These are phyloP conservation scores for Leccinum subrobustum DNA, from an alignment of 1,284 basidiomycete genomes.

Conservation along the genomic window DNA sequence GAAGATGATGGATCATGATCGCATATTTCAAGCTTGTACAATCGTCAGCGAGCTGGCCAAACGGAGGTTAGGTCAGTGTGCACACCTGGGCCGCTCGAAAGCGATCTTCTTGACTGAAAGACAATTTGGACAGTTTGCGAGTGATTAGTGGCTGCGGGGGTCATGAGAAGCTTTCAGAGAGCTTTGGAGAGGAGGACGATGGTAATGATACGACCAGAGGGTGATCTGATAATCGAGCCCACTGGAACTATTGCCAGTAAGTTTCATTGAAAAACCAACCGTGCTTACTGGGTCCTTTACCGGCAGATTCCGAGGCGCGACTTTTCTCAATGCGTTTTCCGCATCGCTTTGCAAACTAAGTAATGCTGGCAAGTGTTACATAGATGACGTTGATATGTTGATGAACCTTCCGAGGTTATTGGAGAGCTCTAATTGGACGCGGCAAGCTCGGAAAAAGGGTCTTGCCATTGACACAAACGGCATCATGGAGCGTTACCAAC, in stretches of 20 bases:
- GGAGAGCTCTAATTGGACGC: background rate
- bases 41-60: constrained; percentile 12
- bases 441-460: background rate
- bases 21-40: constrained; percentile 30
- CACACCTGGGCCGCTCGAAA: constrained; percentile 35
- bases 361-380: no score
- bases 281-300: no score
- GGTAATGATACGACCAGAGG: no score
- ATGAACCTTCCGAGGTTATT: background rate
- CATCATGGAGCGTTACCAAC: background rate
- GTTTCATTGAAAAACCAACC: no score
- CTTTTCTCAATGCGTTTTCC: no score
- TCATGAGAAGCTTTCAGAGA: constrained; percentile 20
- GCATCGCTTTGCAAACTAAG: no score
- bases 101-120: constrained; percentile 28
- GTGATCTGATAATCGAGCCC: no score
- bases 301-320: no score
- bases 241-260: no score
- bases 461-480: background rate
- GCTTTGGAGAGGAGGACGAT: background rate
- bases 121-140: constrained; percentile 25
- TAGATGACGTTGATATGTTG: no score
- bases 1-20: constrained; percentile 30
- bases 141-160: constrained; percentile 14
- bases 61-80: constrained; percentile 8